These are phyloP conservation scores for Coemansia sp. DNA, from an alignment of 192 early-diverging fungal genomes.

Conservation along the genomic window DNA sequence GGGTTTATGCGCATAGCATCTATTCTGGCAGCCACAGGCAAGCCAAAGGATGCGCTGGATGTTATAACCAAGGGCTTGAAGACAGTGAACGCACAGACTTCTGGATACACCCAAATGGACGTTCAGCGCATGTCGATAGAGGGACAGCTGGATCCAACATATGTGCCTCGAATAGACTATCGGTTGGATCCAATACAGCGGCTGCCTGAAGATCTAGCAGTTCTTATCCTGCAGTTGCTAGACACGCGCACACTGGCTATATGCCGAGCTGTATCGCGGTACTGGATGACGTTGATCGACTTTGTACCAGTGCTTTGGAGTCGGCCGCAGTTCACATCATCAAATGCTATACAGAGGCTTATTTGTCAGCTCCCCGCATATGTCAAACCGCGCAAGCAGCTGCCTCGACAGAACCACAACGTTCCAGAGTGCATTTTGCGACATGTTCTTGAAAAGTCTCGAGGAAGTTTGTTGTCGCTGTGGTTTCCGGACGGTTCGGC, in stretches of 20 bases:
- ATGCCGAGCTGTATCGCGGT: conserved; percentile 31
- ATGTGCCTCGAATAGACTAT: neutral
- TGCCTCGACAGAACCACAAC: neutral
- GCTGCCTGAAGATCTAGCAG: conserved; percentile 24
- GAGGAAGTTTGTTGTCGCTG: conserved; percentile 10
- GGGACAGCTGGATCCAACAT: conserved; percentile 25
- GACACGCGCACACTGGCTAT: conserved; percentile 22
- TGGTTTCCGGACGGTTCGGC: conserved; percentile 15
- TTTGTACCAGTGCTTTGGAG: conserved; percentile 33
- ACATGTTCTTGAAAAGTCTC: conserved; percentile 20
- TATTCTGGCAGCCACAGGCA: conserved; percentile 24
- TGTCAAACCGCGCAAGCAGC: conserved; percentile 13
- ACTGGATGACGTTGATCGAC: conserved; percentile 34
- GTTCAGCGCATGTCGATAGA: conserved; percentile 17
- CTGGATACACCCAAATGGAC: conserved; percentile 22
- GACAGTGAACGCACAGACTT: neutral
- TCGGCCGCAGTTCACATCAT: conserved; percentile 1
- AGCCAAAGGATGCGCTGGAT: conserved; percentile 18
- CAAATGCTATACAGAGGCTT: neutral
- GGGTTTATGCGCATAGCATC: conserved; percentile 26
- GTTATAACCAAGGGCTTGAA: conserved; percentile 15
- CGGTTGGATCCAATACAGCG: conserved; percentile 18
- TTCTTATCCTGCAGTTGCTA: conserved; percentile 18
- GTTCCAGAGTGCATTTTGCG: conserved; percentile 26
- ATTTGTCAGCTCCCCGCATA: conserved; percentile 32